Base-by-base conservation (phyloP, 805 yeast species). In the Yamadazyma nakazawae region DNA sequence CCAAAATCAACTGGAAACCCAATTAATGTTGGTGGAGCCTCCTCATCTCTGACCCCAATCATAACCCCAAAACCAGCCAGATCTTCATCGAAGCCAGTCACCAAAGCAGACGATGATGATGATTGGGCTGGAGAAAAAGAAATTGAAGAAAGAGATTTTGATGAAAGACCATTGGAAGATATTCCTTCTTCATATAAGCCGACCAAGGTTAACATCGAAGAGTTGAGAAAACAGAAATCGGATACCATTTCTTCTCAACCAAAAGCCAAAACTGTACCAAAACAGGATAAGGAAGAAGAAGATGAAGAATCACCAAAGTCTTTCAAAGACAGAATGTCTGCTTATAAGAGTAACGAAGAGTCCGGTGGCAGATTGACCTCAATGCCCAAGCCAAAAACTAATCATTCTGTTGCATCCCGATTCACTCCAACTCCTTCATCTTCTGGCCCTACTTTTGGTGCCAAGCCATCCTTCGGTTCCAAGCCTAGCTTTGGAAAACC, bases 111-210 rank as follows among this genome's bases (percentile, higher is more conserved):
- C 32, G 48, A 52, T 34, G 82, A 78, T 45, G 88, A 82, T 47
- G 91, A 79, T 49, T 86, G 92, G 90, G 88, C 80, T 48, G 87
- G 80, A 44, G 86, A 81, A 55, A 77, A 74, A 47, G 83, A 77
- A 58, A 64, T 77, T 38, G 72, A 76, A 58, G 82, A 72, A 47
- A 68, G 84, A 57, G 84, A 80, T 54, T 77, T 79, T 53, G 52
- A 63, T 9, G 57, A 73, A 49, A 68, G 72, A 43, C 84, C 84
- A 14, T 67, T 80, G 52, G 72, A 75, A 50, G 70, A 70, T 47
- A 74, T 76, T 14, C 80, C 85, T 19, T 73, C 85, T 16, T 79
- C 88, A n/a, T 82, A 82, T 62, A 76, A 75, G 59, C 87, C 86
- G 13, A 77, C 84, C 31, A 80, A 80, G 57, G 87, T 82, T 35